Conservation (phyloP, 2,329 filamentous ascomycete species). For the Lachnellula subtilissima region DNA sequence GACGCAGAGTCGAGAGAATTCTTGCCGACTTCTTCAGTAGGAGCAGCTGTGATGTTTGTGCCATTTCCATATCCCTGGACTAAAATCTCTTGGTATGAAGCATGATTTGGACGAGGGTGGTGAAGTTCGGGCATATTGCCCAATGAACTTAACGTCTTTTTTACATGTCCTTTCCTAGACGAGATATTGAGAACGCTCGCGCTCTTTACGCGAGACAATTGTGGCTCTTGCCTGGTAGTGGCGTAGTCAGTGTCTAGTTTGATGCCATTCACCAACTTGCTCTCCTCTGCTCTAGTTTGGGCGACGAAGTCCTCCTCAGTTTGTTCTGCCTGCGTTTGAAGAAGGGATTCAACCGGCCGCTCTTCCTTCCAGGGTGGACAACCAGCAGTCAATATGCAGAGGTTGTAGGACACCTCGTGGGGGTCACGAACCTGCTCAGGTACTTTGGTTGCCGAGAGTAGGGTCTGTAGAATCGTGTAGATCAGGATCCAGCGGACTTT, state of each 20-base stretch:
- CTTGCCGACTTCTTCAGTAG: conserved; percentile 4
- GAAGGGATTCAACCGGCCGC: conserved; percentile 12
- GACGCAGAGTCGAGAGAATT: conserved; percentile 12
- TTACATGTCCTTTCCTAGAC: conserved; percentile 24
- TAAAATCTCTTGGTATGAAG: conserved; percentile 46
- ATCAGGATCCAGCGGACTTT: conserved; percentile 76
- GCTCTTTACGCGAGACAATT: conserved; percentile 8
- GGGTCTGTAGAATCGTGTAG: conserved; percentile 68
- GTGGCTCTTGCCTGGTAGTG: conserved; percentile 30
- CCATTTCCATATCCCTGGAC: conserved; percentile 52
- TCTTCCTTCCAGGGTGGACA: conserved; percentile 27
- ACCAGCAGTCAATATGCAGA: conserved; percentile 23
- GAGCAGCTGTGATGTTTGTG: conserved; percentile 27
- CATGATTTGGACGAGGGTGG: conserved; percentile 23
- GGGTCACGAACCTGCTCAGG: conserved; percentile 58
- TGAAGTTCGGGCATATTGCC: conserved; percentile 23
- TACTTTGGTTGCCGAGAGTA: conserved; percentile 57
- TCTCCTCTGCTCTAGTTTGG: background rate
- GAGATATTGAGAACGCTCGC: conserved; percentile 17
- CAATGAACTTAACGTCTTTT: conserved; percentile 29
- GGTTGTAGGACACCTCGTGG: conserved; percentile 51
- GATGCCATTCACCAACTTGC: conserved; percentile 28
- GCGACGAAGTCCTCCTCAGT: conserved; percentile 7
- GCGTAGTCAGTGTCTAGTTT: conserved; percentile 54
- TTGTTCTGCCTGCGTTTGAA: conserved; percentile 21